Conservation (phyloP, 1,284 basidiomycete species). For the Phylloporus gajari region DNA sequence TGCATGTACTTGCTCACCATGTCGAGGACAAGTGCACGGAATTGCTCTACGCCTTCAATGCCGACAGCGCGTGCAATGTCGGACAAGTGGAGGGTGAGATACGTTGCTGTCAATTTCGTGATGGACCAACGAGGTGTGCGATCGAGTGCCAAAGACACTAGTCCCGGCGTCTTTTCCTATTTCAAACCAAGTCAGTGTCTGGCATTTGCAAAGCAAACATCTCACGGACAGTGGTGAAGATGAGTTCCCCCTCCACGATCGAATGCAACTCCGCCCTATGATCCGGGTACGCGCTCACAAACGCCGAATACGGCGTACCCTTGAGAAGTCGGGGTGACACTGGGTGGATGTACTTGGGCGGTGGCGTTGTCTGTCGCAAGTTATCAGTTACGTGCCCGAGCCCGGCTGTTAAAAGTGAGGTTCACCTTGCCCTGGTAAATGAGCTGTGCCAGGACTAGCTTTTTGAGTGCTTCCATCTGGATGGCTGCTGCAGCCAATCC, state of each 20-base stretch:
- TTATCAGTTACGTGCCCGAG: slow-evolving; percentile 11
- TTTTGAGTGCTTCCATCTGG: slow-evolving; percentile 88
- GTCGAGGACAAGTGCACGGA: slow-evolving; percentile 68
- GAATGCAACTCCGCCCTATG: slow-evolving; percentile 55
- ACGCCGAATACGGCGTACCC: slow-evolving; percentile 66
- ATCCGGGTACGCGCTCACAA: slow-evolving; percentile 72
- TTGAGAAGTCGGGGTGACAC: slow-evolving; percentile 69
- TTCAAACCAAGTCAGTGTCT: slow-evolving; percentile 24
- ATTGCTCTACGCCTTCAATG: slow-evolving; percentile 63
- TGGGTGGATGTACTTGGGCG: slow-evolving; percentile 76
- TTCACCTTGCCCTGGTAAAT: slow-evolving; percentile 75
- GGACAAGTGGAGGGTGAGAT: slow-evolving; percentile 74
- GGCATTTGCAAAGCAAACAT: background rate
- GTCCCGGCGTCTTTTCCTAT: slow-evolving; percentile 78
- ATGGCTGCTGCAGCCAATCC: slow-evolving; percentile 71
- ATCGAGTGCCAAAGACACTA: slow-evolving; percentile 71
- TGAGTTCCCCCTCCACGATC: slow-evolving; percentile 62
- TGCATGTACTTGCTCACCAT: slow-evolving; percentile 62
- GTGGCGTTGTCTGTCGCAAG: slow-evolving; percentile 55
- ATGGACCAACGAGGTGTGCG: slow-evolving; percentile 79
- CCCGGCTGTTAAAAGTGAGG: background rate
- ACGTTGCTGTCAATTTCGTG: slow-evolving; percentile 80
- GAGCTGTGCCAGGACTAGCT: slow-evolving; percentile 78
- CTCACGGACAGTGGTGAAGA: slow-evolving; percentile 61
- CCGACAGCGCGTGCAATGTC: slow-evolving; percentile 75